phyloP scores from a whole-genome alignment of 108 stramenopile genomes.

The Nannochloropsis gaditana region DNA sequence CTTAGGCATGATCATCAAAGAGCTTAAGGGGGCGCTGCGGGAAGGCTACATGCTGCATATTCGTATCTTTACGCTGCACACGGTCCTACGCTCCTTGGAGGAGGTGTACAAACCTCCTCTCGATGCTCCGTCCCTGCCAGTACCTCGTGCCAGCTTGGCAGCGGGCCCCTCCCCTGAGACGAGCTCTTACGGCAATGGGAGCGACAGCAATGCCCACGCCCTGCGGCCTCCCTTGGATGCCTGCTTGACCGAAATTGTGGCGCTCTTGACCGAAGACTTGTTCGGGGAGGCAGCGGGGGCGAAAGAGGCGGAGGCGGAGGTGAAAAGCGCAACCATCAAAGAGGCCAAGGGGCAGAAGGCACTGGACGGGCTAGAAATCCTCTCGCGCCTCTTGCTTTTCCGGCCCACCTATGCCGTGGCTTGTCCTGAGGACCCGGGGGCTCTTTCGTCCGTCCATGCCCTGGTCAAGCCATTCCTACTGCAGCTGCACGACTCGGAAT shows the following conservation, averaged over 20 bases:
- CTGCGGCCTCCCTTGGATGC: slow-evolving; percentile 44
- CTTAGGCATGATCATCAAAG: slow-evolving; percentile 65
- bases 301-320: slow-evolving; percentile 28
- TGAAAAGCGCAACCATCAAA: slow-evolving; percentile 39
- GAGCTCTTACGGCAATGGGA: slow-evolving; percentile 1
- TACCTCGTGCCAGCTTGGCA: background rate
- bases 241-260: slow-evolving; percentile 35
- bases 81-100: slow-evolving; percentile 39
- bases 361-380: slow-evolving; percentile 48
- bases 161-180: background rate
- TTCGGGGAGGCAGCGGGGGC: slow-evolving; percentile 40
- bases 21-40: slow-evolving; percentile 62
- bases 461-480: slow-evolving; percentile 45
- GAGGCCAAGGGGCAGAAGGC: slow-evolving; percentile 49
- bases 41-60: slow-evolving; percentile 76
- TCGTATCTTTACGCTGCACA: slow-evolving; percentile 44
- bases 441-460: slow-evolving; percentile 51
- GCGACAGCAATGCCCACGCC: slow-evolving; percentile 24
- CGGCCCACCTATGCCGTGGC: slow-evolving; percentile 49
- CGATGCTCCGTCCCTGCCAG: slow-evolving; percentile 24
- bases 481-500: slow-evolving; percentile 39
- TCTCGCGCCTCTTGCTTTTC: slow-evolving; percentile 43
- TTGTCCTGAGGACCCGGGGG: slow-evolving; percentile 37
- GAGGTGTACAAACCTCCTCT: slow-evolving; percentile 33
- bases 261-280: slow-evolving; percentile 52